Evolutionary conservation across 805 yeast species (phyloP).

Genomic region (Ogataea glucozyma): DNA sequence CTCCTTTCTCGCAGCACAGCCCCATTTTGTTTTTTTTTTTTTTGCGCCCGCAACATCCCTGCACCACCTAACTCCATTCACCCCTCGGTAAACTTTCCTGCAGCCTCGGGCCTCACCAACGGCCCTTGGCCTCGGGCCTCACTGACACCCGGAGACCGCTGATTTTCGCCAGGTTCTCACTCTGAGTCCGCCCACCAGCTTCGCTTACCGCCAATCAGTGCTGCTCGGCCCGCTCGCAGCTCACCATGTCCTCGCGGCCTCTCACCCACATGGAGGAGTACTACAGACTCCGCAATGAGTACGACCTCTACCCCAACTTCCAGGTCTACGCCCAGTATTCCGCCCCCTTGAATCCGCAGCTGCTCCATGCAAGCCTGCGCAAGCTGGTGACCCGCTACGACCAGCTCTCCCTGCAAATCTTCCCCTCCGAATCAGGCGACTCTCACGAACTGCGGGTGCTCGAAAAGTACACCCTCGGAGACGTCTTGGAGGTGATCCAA

Average conservation of each 20-base stretch:
- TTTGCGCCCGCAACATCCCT: too few relatives aligned
- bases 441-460: constrained; percentile 6
- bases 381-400: constrained; percentile 18
- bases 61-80: too few relatives aligned
- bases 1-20: too few relatives aligned
- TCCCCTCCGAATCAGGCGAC: background rate
- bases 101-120: too few relatives aligned
- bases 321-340: constrained; percentile 20
- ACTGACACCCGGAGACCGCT: too few relatives aligned
- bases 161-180: too few relatives aligned
- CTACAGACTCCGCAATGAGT: constrained; percentile 9
- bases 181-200: too few relatives aligned
- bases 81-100: too few relatives aligned
- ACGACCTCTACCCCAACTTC: constrained; percentile 9
- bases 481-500: constrained; percentile 21
- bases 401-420: constrained; percentile 22
- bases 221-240: too few relatives aligned
- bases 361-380: constrained; percentile 16
- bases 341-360: constrained; percentile 6
- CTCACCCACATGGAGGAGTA: constrained; percentile 12
- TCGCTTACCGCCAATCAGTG: too few relatives aligned
- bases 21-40: too few relatives aligned
- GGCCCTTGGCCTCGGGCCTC: too few relatives aligned
- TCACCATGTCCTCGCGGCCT: background rate
- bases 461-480: constrained; percentile 12